A percentile compares a stretch with the other conserved stretches of the same genome.
phyloP scores from a whole-genome alignment of 2,329 filamentous ascomycete genomes.

The Ophiognomonia clavigignenti-juglandacearum region DNA sequence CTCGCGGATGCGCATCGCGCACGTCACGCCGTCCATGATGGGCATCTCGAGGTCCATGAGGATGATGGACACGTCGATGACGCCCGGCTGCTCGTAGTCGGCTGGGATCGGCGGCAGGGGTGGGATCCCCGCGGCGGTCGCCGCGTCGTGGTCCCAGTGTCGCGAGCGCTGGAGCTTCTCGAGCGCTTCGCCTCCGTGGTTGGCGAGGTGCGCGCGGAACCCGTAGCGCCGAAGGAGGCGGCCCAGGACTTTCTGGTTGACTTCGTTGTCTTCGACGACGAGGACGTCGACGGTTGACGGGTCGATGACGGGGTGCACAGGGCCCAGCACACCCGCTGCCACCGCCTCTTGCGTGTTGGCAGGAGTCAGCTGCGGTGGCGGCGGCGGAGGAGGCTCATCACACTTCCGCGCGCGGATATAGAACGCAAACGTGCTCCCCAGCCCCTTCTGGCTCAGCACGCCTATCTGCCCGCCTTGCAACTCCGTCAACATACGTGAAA shows the following conservation, averaged over 20 bases:
- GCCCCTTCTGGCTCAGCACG: conserved; percentile 60
- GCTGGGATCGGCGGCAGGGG: conserved; percentile 30
- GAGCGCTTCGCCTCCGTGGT: conserved; percentile 55
- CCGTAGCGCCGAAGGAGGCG: conserved; percentile 57
- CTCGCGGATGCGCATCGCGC: conserved; percentile 63
- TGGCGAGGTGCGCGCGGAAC: conserved; percentile 57
- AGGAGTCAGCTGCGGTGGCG: too few species aligned
- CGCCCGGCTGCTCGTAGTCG: conserved; percentile 23
- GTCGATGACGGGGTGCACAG: conserved; percentile 23
- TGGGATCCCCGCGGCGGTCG: conserved; percentile 3
- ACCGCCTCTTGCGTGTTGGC: too few species aligned
- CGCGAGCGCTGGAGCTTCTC: conserved; percentile 50
- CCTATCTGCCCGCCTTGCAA: conserved; percentile 75
- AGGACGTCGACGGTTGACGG: conserved; percentile 48
- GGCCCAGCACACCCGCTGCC: too few species aligned
- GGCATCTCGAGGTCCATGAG: conserved; percentile 81
- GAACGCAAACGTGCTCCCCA: conserved; percentile 72
- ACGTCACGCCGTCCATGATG: conserved; percentile 76
- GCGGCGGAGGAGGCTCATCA: conserved; percentile 12
- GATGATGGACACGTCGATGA: conserved; percentile 59
- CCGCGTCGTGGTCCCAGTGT: conserved; percentile 39
- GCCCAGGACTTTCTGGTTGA: conserved; percentile 61
- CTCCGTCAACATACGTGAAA: conserved; percentile 70
- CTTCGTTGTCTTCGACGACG: conserved; percentile 64
- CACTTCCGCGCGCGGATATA: conserved; percentile 64